Evolutionary conservation across 768 basidiomycete species (phyloP), one percentile per base, ranked within the genome.

Genomic region (Mycena indigotica): DNA sequence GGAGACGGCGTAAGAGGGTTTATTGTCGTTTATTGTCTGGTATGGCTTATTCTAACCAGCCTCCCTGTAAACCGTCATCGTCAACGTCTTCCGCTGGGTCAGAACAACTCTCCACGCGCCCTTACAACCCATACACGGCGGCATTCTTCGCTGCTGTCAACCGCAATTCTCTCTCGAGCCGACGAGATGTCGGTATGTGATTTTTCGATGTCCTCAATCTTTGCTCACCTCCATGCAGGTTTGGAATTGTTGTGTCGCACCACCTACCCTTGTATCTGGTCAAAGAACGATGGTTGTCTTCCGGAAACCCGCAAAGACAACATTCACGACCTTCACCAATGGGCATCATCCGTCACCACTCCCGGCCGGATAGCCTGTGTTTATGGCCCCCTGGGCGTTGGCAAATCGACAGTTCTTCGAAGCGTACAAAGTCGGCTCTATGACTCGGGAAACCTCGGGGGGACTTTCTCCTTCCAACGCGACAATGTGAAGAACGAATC

Each of bases 361-460:
- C 35, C 12, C n/a, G 21, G 50, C 26, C 35, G 35, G n/a, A 50
- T 63, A 21, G 16, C 53, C 28, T 59, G 61, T 23, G 19, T 63
- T 26, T 39, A 50, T 1, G 61, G 61, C 5, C 57, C 61, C 8
- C 13, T 38, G 12, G 61, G 61, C 19, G 54, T 53, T n/a, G 61
- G 61, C 1, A 63, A 63, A 39, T 63, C 61, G 30, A 23, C 57
- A 24, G 53, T 63, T 44, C 26, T 63, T 24, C 39, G 55, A 4
- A 44, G 52, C 57, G 6, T 38, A 55, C 6, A 24, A 51, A 39
- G 38, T 53, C 6, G 19, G 55, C 23, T 21, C 56, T 24, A 48
- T 28, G 21, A 49, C 49, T 10, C 24, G 32, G 3, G 57, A 48
- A 15, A 35, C 40, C 57, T 59, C 12, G 57, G 45, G 3, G 61